These are phyloP conservation scores for Ceratocystis variospora DNA, from an alignment of 2,329 filamentous ascomycete genomes.

Conservation along the genomic window DNA sequence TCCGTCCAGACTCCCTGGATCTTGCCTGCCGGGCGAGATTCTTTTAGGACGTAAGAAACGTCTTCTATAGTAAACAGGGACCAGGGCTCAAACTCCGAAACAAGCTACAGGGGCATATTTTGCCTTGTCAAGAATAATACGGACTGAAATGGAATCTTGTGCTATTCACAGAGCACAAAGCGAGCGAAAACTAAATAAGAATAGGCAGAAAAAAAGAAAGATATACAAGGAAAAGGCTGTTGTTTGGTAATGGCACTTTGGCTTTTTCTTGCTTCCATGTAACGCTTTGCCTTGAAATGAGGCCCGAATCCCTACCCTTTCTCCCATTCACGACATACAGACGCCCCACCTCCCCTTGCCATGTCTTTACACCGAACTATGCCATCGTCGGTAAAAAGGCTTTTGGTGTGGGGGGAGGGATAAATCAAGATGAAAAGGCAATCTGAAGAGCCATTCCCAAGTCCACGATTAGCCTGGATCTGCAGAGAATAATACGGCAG, in stretches of 20 bases:
- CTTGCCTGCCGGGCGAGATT: neutral
- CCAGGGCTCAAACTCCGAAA: slow-evolving; percentile 6
- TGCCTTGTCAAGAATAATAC: neutral
- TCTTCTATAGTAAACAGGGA: neutral
- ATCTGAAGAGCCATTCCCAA: neutral
- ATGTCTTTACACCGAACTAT: neutral
- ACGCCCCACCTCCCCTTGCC: neutral
- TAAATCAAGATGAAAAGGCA: neutral
- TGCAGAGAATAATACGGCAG: neutral
- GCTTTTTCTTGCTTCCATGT: neutral
- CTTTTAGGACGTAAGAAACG: neutral
- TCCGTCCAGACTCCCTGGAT: neutral
- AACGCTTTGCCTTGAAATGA: neutral
- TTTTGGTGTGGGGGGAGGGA: neutral
- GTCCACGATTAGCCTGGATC: neutral
- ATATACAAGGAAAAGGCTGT: neutral
- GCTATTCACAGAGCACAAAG: neutral
- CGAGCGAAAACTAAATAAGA: neutral
- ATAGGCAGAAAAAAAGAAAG: neutral
- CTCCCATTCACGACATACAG: neutral
- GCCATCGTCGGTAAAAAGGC: neutral
- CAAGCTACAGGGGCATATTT: neutral
- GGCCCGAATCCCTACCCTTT: neutral
- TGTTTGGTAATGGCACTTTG: neutral
- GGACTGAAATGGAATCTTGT: neutral